These are phyloP conservation scores for Alloteropsis semialata DNA, from an alignment of 176 grass and related monocot species.

Conservation along the genomic window DNA sequence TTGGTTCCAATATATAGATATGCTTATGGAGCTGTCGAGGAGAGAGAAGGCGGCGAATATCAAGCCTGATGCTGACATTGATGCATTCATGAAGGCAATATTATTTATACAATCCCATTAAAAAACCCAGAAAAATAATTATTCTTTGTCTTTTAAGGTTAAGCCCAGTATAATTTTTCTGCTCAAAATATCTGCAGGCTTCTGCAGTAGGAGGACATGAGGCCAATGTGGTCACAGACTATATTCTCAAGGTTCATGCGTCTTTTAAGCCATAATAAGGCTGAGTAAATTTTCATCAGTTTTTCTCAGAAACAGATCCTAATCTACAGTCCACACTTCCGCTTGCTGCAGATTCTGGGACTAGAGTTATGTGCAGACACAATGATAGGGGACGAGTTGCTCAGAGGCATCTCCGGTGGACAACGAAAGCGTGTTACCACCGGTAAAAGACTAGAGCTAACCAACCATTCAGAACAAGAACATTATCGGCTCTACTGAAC, in stretches of 20 bases:
- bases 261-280: no score
- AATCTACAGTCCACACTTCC: no score
- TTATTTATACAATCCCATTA: background rate
- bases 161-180: no score
- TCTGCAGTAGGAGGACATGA: constrained; percentile 95
- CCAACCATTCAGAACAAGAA: no score
- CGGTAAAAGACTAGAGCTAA: no score
- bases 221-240: constrained; percentile 85
- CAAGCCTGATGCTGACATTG: constrained; percentile 87
- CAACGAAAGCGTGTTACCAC: constrained; percentile 98
- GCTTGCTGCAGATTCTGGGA: constrained; percentile 81
- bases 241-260: constrained; percentile 97
- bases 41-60: constrained; percentile 92
- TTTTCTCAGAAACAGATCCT: no score
- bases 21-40: constrained; percentile 86
- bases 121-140: no score
- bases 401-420: constrained; percentile 90
- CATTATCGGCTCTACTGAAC: no score
- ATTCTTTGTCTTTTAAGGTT: no score
- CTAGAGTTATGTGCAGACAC: constrained; percentile 93
- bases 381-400: constrained; percentile 92
- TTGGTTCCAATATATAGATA: constrained; percentile 75
- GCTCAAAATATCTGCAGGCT: no score
- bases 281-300: no score
- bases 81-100: constrained; percentile 98